A percentile compares a stretch with the other conserved stretches of the same genome.
These are phyloP conservation scores for Cryptococcus jaspeensis DNA, from an alignment of 1,284 basidiomycete species.

Conservation along the genomic window DNA sequence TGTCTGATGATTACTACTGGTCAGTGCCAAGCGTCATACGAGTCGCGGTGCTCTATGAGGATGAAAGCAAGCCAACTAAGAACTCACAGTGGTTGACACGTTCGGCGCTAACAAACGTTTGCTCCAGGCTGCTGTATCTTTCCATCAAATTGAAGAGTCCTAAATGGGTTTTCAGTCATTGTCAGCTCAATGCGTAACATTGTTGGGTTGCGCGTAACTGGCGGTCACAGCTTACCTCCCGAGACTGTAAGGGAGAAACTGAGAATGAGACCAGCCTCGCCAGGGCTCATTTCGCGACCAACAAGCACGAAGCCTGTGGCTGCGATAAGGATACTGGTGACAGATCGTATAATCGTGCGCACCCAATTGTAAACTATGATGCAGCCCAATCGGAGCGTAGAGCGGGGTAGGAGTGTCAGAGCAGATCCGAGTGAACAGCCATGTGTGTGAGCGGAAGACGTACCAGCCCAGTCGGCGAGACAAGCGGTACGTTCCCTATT, in stretches of 20 bases:
- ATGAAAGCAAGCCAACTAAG: too few species aligned
- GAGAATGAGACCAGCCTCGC: slow-evolving; percentile 53
- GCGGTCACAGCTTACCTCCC: slow-evolving; percentile 38
- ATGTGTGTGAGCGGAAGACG: slow-evolving; percentile 7
- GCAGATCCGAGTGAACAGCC: too few species aligned
- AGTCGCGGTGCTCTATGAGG: too few species aligned
- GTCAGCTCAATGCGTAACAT: too few species aligned
- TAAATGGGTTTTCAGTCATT: slow-evolving; percentile 6
- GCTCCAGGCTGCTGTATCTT: slow-evolving; percentile 30
- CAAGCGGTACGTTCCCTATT: slow-evolving; percentile 39
- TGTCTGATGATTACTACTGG: too few species aligned
- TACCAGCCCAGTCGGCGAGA: slow-evolving; percentile 35
- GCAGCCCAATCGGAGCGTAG: too few species aligned
- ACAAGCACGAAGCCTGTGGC: slow-evolving; percentile 53
- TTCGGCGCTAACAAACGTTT: slow-evolving; percentile 50
- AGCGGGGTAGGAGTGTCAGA: too few species aligned
- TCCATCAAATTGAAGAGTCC: slow-evolving; percentile 42
- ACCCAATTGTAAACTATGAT: slow-evolving; percentile 39
- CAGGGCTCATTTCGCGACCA: slow-evolving; percentile 40
- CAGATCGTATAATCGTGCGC: slow-evolving; percentile 28
- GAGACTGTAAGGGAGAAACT: slow-evolving; percentile 49
- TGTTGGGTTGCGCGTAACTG: too few species aligned
- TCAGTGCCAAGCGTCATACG: too few species aligned
- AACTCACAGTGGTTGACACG: slow-evolving; percentile 51
- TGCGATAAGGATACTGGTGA: slow-evolving; percentile 39